phyloP scores from a whole-genome alignment of 1,139 yeast species.

The Hanseniaspora gamundiae region DNA sequence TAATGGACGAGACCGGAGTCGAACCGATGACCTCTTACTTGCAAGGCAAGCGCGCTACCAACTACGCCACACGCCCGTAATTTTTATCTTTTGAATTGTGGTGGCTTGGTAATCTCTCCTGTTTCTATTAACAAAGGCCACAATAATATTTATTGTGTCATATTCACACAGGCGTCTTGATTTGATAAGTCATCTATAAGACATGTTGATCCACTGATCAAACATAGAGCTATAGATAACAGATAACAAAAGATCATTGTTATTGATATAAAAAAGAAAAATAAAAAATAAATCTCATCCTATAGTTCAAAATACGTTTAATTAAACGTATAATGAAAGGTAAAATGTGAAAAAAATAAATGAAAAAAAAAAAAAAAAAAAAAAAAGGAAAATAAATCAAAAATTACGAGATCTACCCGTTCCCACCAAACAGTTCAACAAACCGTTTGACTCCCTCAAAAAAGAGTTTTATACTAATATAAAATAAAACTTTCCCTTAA shows the following conservation, averaged over 20 bases:
- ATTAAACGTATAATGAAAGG: too few species aligned
- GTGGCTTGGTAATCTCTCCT: too few species aligned
- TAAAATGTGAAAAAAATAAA: neutral
- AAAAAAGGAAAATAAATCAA: constrained; percentile 1
- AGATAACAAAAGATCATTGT: neutral
- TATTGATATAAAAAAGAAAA: neutral
- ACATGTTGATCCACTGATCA: neutral
- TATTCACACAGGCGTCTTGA: too few species aligned
- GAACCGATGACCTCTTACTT: constrained; percentile 25
- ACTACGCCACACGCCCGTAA: constrained; percentile 80
- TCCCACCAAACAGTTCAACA: neutral
- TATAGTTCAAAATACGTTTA: too few species aligned
- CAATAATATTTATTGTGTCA: too few species aligned
- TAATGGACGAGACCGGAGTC: constrained; percentile 23
- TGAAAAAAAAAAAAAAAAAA: constrained; percentile 1
- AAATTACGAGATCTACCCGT: constrained; percentile 3
- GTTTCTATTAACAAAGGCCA: too few species aligned
- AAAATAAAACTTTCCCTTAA: neutral
- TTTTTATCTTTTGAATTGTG: neutral
- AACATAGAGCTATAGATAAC: neutral
- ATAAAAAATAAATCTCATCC: neutral
- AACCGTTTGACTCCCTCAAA: neutral
- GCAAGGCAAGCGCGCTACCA: constrained; percentile 63
- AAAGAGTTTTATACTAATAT: constrained; percentile 1
- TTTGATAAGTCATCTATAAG: too few species aligned